A percentile compares a stretch with the other conserved stretches of the same genome.
phyloP scores from a whole-genome alignment of 768 basidiomycete genomes.

The Lentinula sp. region DNA sequence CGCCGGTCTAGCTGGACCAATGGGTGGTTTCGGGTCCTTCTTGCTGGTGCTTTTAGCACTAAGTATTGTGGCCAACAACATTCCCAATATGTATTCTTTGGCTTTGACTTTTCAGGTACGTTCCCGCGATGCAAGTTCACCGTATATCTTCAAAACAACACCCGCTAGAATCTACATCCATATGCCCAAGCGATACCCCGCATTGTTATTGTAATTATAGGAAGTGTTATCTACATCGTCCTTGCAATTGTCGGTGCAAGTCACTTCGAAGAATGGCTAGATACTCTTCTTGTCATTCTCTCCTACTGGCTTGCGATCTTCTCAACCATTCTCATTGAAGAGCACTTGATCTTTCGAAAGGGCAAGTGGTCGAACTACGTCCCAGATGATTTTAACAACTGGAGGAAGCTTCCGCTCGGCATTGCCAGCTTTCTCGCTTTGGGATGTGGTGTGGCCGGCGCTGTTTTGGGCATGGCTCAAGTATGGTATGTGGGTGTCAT shows the following conservation, averaged over 20 bases:
- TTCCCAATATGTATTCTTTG: slow-evolving; percentile 58
- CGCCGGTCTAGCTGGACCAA: slow-evolving; percentile 40
- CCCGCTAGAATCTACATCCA: slow-evolving; percentile 23
- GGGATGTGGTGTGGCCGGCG: slow-evolving; percentile 26
- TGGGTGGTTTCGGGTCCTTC: slow-evolving; percentile 50
- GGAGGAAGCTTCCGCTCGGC: slow-evolving; percentile 26
- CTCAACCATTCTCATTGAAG: slow-evolving; percentile 35
- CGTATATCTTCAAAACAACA: slow-evolving; percentile 16
- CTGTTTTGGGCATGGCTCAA: slow-evolving; percentile 25
- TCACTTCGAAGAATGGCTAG: slow-evolving; percentile 34
- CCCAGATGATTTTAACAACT: slow-evolving; percentile 25
- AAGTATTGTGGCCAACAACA: slow-evolving; percentile 57
- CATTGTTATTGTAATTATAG: slow-evolving; percentile 23
- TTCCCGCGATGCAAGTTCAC: background rate
- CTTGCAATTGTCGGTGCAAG: slow-evolving; percentile 36
- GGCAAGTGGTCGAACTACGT: slow-evolving; percentile 26
- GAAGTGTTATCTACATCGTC: slow-evolving; percentile 1
- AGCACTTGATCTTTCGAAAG: slow-evolving; percentile 42
- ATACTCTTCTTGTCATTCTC: slow-evolving; percentile 31
- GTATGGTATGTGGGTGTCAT: slow-evolving; percentile 20
- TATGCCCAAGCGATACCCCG: slow-evolving; percentile 30
- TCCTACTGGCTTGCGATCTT: slow-evolving; percentile 47
- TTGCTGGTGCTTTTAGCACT: slow-evolving; percentile 54
- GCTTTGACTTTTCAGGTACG: slow-evolving; percentile 41
- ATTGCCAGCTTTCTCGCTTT: slow-evolving; percentile 25